Evolutionary conservation across 257 asterid genomes (phyloP).

Genomic region (Nicotiana noctiflora): DNA sequence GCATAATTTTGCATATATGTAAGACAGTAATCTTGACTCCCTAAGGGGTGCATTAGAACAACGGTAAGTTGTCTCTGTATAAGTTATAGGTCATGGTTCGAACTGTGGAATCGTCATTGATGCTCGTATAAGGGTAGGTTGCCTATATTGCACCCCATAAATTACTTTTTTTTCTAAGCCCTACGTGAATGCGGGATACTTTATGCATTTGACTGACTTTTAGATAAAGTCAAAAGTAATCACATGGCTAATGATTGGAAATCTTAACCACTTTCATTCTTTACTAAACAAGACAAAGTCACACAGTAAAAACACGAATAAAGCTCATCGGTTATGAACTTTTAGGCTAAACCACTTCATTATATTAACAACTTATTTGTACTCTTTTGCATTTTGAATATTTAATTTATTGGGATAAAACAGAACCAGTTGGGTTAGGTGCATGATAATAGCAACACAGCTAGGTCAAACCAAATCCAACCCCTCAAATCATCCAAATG

Average conservation of each 20-base stretch:
- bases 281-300: constrained; percentile 5
- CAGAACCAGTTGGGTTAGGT: constrained; percentile 42
- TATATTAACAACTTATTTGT: background rate
- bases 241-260: background rate
- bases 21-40: background rate
- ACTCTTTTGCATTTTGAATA: constrained; percentile 11
- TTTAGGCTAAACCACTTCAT: background rate
- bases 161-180: too few species aligned
- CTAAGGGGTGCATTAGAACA: background rate
- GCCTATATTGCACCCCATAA: too few species aligned
- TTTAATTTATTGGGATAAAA: constrained; percentile 1
- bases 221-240: background rate
- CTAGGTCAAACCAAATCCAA: constrained; percentile 45
- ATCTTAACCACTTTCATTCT: background rate
- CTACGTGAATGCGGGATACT: too few species aligned
- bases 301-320: background rate
- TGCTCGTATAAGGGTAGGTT: too few species aligned
- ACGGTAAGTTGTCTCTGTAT: too few species aligned
- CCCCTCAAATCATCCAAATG: background rate
- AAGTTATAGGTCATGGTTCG: too few species aligned
- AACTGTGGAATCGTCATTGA: too few species aligned
- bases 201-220: too few species aligned
- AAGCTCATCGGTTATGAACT: background rate
- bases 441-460: constrained; percentile 22
- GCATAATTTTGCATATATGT: background rate